Percentiles rank a stretch among this genome's conserved stretches.
These are phyloP conservation scores for Quercus phellos DNA, from an alignment of 331 rosid genomes.

Conservation along the genomic window DNA sequence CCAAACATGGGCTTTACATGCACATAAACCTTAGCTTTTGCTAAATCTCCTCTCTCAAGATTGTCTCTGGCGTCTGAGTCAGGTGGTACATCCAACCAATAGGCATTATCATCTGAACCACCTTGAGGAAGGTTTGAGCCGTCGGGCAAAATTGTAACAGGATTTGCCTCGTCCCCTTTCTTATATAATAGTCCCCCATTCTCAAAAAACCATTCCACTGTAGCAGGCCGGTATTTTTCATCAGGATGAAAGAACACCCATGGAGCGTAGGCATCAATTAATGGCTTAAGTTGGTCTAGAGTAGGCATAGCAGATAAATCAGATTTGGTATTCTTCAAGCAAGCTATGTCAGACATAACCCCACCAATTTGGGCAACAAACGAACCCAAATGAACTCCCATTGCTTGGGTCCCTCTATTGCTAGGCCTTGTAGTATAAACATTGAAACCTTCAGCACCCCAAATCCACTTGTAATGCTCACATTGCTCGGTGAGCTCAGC, in stretches of 20 bases:
- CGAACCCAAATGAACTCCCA: slow-evolving; percentile 51
- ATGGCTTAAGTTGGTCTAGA: slow-evolving; percentile 4
- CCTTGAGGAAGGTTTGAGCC: slow-evolving; percentile 52
- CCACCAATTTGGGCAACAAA: slow-evolving; percentile 48
- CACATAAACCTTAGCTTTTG: slow-evolving; percentile 30
- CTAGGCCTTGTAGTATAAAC: slow-evolving; percentile 44
- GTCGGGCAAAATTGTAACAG: slow-evolving; percentile 9
- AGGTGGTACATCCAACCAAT: slow-evolving; percentile 61
- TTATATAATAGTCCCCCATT: slow-evolving; percentile 11
- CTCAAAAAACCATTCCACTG: slow-evolving; percentile 14
- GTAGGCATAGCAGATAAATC: slow-evolving; percentile 5
- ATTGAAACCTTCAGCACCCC: slow-evolving; percentile 62
- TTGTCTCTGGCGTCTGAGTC: slow-evolving; percentile 38
- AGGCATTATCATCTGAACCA: slow-evolving; percentile 56
- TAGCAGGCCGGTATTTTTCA: slow-evolving; percentile 13
- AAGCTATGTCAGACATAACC: slow-evolving; percentile 26
- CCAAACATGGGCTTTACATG: slow-evolving; percentile 77
- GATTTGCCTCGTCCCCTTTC: slow-evolving; percentile 2
- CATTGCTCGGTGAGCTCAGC: slow-evolving; percentile 52
- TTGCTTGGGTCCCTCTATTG: slow-evolving; percentile 39
- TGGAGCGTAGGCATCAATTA: slow-evolving; percentile 17
- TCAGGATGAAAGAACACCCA: slow-evolving; percentile 16
- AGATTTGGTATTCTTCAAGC: slow-evolving; percentile 42
- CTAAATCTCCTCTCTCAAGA: slow-evolving; percentile 51
- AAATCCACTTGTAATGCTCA: slow-evolving; percentile 47